Conservation (phyloP, 2,329 filamentous ascomycete species). For the Camillea tinctor region DNA sequence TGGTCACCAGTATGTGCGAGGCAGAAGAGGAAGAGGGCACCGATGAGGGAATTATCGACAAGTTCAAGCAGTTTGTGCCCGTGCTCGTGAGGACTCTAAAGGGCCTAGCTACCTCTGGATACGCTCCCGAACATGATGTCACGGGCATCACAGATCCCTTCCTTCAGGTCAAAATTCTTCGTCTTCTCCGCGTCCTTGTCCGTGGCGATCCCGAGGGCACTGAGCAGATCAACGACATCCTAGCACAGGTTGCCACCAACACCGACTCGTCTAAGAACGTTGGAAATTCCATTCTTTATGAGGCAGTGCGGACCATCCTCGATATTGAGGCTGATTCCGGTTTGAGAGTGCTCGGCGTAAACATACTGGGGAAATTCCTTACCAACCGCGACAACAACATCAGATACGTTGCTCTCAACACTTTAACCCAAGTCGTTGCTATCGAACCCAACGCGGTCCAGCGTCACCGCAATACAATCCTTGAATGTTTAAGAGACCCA, state of each 20-base stretch:
- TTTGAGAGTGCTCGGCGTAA: slow-evolving; percentile 89
- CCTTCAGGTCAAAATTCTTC: slow-evolving; percentile 92
- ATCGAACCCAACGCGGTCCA: slow-evolving; percentile 98
- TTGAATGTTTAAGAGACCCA: slow-evolving; percentile 93
- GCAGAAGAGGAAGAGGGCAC: slow-evolving; percentile 89
- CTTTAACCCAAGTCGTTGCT: slow-evolving; percentile 94
- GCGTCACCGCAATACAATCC: slow-evolving; percentile 92
- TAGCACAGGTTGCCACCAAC: slow-evolving; percentile 96
- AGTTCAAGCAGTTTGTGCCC: slow-evolving; percentile 84
- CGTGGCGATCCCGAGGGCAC: slow-evolving; percentile 84
- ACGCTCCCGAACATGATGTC: slow-evolving; percentile 96
- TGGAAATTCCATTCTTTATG: slow-evolving; percentile 96
- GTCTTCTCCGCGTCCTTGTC: slow-evolving; percentile 79
- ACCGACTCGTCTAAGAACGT: slow-evolving; percentile 98
- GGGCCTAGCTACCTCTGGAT: slow-evolving; percentile 88
- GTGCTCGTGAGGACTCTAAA: slow-evolving; percentile 88
- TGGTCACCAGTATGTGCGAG: slow-evolving; percentile 90
- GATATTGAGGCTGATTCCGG: slow-evolving; percentile 98
- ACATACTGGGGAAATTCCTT: slow-evolving; percentile 96
- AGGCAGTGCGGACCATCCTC: slow-evolving; percentile 93
- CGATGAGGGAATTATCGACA: slow-evolving; percentile 86
- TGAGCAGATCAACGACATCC: slow-evolving; percentile 97
- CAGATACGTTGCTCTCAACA: slow-evolving; percentile 95
- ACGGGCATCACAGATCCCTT: slow-evolving; percentile 98
- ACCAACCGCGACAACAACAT: slow-evolving; percentile 99